Evolutionary conservation across 1,139 yeast species (phyloP).

Genomic region (Sugiyamaella sp.): DNA sequence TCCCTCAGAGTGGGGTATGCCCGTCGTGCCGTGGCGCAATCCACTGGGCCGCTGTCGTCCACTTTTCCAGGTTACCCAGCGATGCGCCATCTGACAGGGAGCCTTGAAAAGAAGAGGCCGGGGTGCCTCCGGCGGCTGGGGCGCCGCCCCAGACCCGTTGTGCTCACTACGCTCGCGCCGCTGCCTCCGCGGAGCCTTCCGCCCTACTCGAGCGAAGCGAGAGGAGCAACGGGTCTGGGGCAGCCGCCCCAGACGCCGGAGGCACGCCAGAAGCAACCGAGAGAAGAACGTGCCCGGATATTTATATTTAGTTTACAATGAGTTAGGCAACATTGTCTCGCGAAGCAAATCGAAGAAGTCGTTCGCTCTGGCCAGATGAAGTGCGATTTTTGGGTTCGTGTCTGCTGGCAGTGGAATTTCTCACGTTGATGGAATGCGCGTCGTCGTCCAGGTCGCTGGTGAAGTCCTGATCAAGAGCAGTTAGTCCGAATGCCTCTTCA

Average conservation of each 20-base stretch:
- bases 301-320: conserved; percentile 4
- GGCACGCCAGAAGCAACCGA: conserved; percentile 2
- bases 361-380: conserved; percentile 8
- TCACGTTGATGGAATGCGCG: conserved; percentile 22
- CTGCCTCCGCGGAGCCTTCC: too few species aligned
- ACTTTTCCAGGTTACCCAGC: conserved; percentile 13
- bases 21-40: conserved; percentile 23
- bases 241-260: conserved; percentile 14
- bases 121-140: too few species aligned
- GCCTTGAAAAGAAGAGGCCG: too few species aligned
- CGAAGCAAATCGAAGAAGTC: conserved; percentile 7
- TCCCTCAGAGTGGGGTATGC: conserved; percentile 27
- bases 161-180: too few species aligned
- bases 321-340: conserved; percentile 5
- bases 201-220: too few species aligned
- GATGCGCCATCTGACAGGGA: background rate
- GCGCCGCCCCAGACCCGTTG: too few species aligned
- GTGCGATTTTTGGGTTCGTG: conserved; percentile 9
- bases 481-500: conserved; percentile 44
- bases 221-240: conserved; percentile 14
- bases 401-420: conserved; percentile 5
- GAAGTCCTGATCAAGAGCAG: conserved; percentile 37
- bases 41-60: conserved; percentile 25
- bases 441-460: conserved; percentile 28
- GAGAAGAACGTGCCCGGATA: background rate